phyloP scores from a whole-genome alignment of 345 rosid genomes.

The Dovyalis caffra region DNA sequence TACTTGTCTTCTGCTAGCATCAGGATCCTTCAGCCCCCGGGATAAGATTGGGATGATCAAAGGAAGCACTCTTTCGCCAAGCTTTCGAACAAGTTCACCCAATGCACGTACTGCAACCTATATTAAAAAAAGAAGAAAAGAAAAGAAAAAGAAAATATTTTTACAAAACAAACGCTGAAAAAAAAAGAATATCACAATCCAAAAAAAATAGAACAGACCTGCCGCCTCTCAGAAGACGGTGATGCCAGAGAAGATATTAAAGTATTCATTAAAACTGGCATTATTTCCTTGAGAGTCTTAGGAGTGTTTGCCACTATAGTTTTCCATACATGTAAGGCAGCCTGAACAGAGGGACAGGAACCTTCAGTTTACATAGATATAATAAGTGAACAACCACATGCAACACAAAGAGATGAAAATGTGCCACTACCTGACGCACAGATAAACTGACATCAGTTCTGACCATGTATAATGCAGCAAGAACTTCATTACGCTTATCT shows the following conservation, averaged over 20 bases:
- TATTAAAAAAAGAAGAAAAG: conserved; percentile 5
- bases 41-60: conserved; percentile 89
- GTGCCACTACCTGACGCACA: conserved; percentile 83
- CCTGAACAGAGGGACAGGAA: conserved; percentile 41
- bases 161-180: background rate
- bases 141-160: background rate
- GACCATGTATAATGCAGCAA: conserved; percentile 97
- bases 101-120: conserved; percentile 92
- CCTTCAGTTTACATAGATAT: background rate
- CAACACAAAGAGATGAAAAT: background rate
- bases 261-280: conserved; percentile 95
- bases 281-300: conserved; percentile 93
- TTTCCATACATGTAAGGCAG: conserved; percentile 98
- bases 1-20: conserved; percentile 91
- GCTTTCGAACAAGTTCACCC: conserved; percentile 98
- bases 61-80: conserved; percentile 99
- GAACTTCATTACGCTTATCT: conserved; percentile 94
- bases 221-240: conserved; percentile 92
- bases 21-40: conserved; percentile 68
- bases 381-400: conserved; percentile 1
- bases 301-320: conserved; percentile 98
- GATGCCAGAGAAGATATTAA: conserved; percentile 86
- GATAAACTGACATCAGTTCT: conserved; percentile 92
- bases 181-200: background rate
- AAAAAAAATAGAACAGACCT: conserved; percentile 44